These are phyloP conservation scores for Neonothopanus nambi DNA, from an alignment of 1,284 basidiomycete genomes.

Conservation along the genomic window DNA sequence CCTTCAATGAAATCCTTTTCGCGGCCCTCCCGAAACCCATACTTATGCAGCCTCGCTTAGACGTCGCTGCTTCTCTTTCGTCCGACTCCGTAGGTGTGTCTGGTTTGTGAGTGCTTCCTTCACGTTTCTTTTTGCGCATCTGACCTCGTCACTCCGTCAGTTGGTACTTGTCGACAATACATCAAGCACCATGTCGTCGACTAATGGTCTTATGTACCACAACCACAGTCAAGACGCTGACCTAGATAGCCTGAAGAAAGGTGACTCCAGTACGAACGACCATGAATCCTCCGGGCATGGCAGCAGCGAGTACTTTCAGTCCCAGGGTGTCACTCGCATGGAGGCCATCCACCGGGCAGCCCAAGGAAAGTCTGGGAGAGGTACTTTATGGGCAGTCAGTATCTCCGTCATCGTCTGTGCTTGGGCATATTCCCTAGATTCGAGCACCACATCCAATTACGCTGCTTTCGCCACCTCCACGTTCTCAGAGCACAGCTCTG, in stretches of 20 bases:
- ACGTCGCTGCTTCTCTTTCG: background rate
- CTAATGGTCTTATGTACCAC: background rate
- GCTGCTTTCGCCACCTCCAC: conserved; percentile 16
- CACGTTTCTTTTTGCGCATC: background rate
- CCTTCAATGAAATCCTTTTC: background rate
- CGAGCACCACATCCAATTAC: conserved; percentile 16
- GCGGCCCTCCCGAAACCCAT: background rate
- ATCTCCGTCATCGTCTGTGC: conserved; percentile 18
- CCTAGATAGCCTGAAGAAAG: background rate
- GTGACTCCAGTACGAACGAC: background rate
- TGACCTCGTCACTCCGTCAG: too few species aligned
- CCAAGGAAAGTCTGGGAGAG: conserved; percentile 10
- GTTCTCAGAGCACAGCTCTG: conserved; percentile 16
- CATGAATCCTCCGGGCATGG: background rate
- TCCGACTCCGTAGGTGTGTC: background rate
- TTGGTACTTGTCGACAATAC: background rate
- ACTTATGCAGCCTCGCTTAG: too few species aligned
- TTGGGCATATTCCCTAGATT: conserved; percentile 19
- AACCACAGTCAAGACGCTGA: background rate
- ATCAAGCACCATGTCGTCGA: background rate
- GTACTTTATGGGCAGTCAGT: conserved; percentile 13
- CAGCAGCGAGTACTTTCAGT: conserved; percentile 13
- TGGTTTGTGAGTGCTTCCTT: background rate
- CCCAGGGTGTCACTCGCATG: conserved; percentile 19
- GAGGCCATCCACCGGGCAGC: conserved; percentile 16